Evolutionary conservation across 305 asterid genomes (phyloP).

Genomic region (Fraxinus dipetala): DNA sequence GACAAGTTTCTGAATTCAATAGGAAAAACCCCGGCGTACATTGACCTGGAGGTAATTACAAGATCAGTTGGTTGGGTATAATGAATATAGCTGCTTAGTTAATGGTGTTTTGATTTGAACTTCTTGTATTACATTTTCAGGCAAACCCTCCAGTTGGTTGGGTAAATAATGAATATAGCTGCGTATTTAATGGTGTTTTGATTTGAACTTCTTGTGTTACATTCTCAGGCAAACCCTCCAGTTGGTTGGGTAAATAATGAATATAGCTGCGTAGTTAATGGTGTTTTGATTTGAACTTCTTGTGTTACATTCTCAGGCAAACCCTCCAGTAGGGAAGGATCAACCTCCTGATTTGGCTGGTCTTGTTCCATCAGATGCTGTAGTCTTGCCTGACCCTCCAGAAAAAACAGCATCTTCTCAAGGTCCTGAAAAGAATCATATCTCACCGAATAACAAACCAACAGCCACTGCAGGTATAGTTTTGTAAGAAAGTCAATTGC

Average conservation of each 20-base stretch:
- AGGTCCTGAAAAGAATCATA: slow-evolving; percentile 32
- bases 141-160: slow-evolving; percentile 76
- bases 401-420: slow-evolving; percentile 35
- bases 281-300: slow-evolving; percentile 8
- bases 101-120: slow-evolving; percentile 11
- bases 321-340: slow-evolving; percentile 88
- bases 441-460: slow-evolving; percentile 35
- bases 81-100: slow-evolving; percentile 12
- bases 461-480: slow-evolving; percentile 41
- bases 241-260: slow-evolving; percentile 2
- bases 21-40: slow-evolving; percentile 66
- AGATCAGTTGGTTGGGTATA: slow-evolving; percentile 6
- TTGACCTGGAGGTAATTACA: slow-evolving; percentile 83
- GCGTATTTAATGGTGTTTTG: neutral
- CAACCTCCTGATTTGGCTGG: slow-evolving; percentile 92
- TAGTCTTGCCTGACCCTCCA: slow-evolving; percentile 33
- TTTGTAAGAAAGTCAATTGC: neutral
- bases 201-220: slow-evolving; percentile 15
- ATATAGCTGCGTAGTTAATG: slow-evolving; percentile 13
- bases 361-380: slow-evolving; percentile 71
- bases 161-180: slow-evolving; percentile 6
- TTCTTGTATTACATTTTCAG: slow-evolving; percentile 35
- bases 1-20: slow-evolving; percentile 79
- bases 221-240: slow-evolving; percentile 66
- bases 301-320: slow-evolving; percentile 50